Base-by-base conservation (phyloP, 2,329 filamentous ascomycete species). In the Tetracladium maxilliforme region DNA sequence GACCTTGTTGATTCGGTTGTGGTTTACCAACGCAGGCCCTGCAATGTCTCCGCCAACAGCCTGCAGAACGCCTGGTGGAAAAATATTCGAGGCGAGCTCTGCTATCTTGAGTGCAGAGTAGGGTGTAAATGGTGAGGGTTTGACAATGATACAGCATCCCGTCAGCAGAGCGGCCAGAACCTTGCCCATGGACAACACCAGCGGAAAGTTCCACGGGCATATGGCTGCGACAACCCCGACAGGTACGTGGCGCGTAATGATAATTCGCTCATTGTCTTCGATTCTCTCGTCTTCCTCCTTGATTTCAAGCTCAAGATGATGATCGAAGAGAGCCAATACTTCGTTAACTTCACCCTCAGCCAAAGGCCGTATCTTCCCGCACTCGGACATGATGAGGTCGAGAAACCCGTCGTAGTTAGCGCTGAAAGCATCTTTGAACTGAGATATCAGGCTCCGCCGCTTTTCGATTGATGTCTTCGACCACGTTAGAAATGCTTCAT, bases 41-140 rank as follows among this genome's bases (percentile, higher is more conserved):
- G 55, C 51, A 34, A 75, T 69, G 25, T 66, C 66, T 6, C 70
- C 71, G 25, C 63, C 63, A 3, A 77, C 44, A 1, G 54, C 62
- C 37, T 75, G 69, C 3, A 76, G 41, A n/a, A 77, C 65, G 19
- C 71, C 71, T 1, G 65, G 59, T 3, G 68, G 68, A 45, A 75
- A 67, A 45, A 72, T 51, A 13, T 57, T 41, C 29, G 64, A 55
- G 0, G 56, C 65, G 3, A 77, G 41, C 43, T 76, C 68, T 9
- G 55, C 61, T n/a, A 71, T 39, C 44, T 77, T 76, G 19, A 78
- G 49, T 4, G 51, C 49, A 3, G 54, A 57, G 43, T 70, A 72
- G 0, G 67, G 66, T 0, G 67, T 68, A 41, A 61, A 70, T 0
- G 62, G 62, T 21, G 62, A 69, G 4, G 64, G 63, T 44, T 70